Evolutionary conservation across 1,139 yeast genomes (phyloP).

Genomic region (Torulaspora pretoriensis): DNA sequence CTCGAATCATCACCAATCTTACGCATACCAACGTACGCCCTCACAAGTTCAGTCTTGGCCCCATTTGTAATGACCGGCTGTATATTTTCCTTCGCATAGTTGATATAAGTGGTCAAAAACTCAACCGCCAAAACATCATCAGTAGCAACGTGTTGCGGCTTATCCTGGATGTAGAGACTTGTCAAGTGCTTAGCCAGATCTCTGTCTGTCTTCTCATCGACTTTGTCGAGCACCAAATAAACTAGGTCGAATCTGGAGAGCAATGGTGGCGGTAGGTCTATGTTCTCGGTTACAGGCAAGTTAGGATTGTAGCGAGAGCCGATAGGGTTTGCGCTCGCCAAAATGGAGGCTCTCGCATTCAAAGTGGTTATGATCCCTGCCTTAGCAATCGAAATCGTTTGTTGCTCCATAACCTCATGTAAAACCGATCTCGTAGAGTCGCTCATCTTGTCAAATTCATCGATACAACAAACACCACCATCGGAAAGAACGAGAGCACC

Average conservation of each 20-base stretch:
- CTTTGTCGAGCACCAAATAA: slow-evolving; percentile 85
- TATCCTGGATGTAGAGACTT: slow-evolving; percentile 85
- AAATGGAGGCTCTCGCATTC: slow-evolving; percentile 90
- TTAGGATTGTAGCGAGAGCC: slow-evolving; percentile 92
- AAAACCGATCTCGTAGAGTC: slow-evolving; percentile 91
- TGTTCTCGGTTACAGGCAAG: slow-evolving; percentile 88
- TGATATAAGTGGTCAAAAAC: slow-evolving; percentile 79
- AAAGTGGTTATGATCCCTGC: slow-evolving; percentile 97
- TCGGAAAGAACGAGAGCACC: slow-evolving; percentile 97
- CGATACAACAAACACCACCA: slow-evolving; percentile 98
- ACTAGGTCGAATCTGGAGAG: slow-evolving; percentile 93
- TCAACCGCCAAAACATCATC: slow-evolving; percentile 77
- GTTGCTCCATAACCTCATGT: slow-evolving; percentile 99
- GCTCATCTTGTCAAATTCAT: slow-evolving; percentile 96
- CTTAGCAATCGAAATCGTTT: slow-evolving; percentile 94
- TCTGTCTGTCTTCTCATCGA: slow-evolving; percentile 80
- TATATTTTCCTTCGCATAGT: slow-evolving; percentile 80
- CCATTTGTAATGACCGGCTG: slow-evolving; percentile 74
- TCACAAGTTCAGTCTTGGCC: slow-evolving; percentile 84
- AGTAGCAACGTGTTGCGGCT: slow-evolving; percentile 64
- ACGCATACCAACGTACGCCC: slow-evolving; percentile 89
- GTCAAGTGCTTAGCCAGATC: slow-evolving; percentile 88
- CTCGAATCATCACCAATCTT: slow-evolving; percentile 89
- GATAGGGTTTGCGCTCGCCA: slow-evolving; percentile 98
- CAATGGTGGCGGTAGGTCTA: slow-evolving; percentile 93